These are phyloP conservation scores for Phytophthora ohioensis DNA, from an alignment of 352 stramenopile species.

Conservation along the genomic window DNA sequence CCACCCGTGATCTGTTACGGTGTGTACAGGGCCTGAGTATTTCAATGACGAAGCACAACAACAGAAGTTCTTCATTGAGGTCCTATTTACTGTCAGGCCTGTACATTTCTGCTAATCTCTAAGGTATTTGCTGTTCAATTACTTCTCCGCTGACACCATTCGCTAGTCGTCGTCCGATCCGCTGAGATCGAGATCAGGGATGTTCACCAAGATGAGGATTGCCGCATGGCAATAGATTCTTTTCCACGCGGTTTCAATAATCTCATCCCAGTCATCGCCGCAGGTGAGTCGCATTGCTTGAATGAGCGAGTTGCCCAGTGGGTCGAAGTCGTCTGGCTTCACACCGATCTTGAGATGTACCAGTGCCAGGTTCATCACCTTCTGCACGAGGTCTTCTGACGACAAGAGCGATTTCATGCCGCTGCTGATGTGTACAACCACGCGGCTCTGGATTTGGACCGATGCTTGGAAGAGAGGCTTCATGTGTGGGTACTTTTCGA, in stretches of 20 bases:
- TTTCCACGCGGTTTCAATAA: constrained; percentile 59
- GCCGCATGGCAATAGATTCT: constrained; percentile 69
- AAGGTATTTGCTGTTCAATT: too few species aligned
- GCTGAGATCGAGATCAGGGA: constrained; percentile 60
- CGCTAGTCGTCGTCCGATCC: constrained; percentile 47
- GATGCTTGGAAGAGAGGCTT: constrained; percentile 71
- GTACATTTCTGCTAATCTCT: too few species aligned
- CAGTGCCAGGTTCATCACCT: constrained; percentile 64
- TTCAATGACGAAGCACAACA: not conserved
- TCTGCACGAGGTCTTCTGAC: constrained; percentile 63
- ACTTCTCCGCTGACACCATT: too few species aligned
- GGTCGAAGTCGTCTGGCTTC: constrained; percentile 71
- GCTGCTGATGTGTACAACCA: constrained; percentile 71
- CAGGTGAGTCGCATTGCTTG: constrained; percentile 69
- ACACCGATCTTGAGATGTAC: constrained; percentile 77
- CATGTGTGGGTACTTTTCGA: constrained; percentile 65
- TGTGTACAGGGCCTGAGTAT: not conserved
- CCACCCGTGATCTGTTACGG: not conserved
- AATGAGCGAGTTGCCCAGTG: constrained; percentile 63
- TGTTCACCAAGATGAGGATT: constrained; percentile 75
- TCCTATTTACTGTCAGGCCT: not conserved
- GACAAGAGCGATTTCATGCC: constrained; percentile 70
- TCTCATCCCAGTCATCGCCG: constrained; percentile 54
- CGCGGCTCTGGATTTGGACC: constrained; percentile 64
- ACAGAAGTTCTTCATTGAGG: constrained; percentile 13